Base-by-base conservation (phyloP, 2,329 filamentous ascomycete species). In the Alternaria gansuensis region DNA sequence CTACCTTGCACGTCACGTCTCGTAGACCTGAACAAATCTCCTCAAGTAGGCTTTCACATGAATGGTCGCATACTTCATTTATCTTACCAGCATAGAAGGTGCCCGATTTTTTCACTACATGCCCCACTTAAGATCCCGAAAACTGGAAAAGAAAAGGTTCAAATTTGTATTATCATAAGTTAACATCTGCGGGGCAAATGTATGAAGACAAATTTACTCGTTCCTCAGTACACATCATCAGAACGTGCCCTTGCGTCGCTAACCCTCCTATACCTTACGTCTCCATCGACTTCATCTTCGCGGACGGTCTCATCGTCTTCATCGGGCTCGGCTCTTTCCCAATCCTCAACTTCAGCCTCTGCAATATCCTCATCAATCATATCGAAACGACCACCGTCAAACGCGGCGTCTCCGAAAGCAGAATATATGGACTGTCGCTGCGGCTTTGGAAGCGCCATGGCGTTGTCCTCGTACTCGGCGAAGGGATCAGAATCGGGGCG, bases 391-490 rank as follows among this genome's bases (percentile, higher is more conserved):
- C 11, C 40, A 1, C 34, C 48, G 10, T 59, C 49, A 10, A 54
- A 56, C 14, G 7, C 28, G 1, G 5, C 17, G 24, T 59, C 39
- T 6, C 54, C 45, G 28, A 57, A 66, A 1, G 59, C 44, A 14
- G 31, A 41, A 26, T 66, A 66, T 41, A 66, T 60, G 1, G 56
- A 63, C 24, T 28, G 29, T 2, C 39, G 43, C n/a, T 39, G 34
- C 8, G 63, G 63, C 21, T 10, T 14, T 10, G 63, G 63, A 26
- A 62, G 39, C 5, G 33, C n/a, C 11, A 14, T 23, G 37, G 37
- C 45, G 37, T 43, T 44, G 33, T 55, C 36, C 17, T 51, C 45
- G 33, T 51, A 44, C 3, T 45, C 13, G 5, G 40, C 34, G 21
- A 53, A 31, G 6, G 34, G 39, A n/a, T 44, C 39, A 23, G 39